phyloP scores from a whole-genome alignment of 139 green algal species.

The Choricystis sp. region DNA sequence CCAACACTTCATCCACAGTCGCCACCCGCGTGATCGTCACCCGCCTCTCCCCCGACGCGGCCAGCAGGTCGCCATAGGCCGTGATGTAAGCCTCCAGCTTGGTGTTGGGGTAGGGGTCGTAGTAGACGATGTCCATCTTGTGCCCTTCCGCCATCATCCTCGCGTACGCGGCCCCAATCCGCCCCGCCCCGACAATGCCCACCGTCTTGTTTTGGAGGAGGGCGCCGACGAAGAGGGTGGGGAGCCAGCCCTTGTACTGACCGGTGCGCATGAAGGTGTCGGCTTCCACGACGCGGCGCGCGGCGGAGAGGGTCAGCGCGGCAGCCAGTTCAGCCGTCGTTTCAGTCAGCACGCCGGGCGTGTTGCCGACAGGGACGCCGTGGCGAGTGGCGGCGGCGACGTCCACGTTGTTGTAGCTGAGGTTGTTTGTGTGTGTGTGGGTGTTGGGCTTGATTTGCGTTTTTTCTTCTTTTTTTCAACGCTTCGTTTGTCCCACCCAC shows the following conservation, averaged over 20 bases:
- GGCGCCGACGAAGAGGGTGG: conserved; percentile 79
- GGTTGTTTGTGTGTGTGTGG: not conserved
- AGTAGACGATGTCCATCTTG: conserved; percentile 98
- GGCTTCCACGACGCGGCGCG: conserved; percentile 77
- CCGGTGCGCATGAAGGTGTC: conserved; percentile 92
- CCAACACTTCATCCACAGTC: conserved; percentile 84
- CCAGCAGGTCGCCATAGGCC: conserved; percentile 71
- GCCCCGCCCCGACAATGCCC: conserved; percentile 86
- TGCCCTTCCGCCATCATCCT: conserved; percentile 98
- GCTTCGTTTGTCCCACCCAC: too few relatives aligned
- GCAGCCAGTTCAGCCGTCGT: conserved; percentile 93
- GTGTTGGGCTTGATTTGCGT: too few relatives aligned
- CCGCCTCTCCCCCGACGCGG: conserved; percentile 44
- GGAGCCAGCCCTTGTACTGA: conserved; percentile 92
- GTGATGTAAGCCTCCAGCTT: conserved; percentile 48
- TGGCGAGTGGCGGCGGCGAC: conserved; percentile 67
- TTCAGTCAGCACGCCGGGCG: conserved; percentile 81
- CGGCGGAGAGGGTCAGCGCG: conserved; percentile 82
- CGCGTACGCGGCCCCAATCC: conserved; percentile 87
- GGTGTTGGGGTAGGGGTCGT: conserved; percentile 82
- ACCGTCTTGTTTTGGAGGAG: conserved; percentile 79
- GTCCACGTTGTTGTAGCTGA: conserved; percentile 93
- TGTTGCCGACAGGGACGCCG: conserved; percentile 94
- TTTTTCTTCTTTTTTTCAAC: too few relatives aligned
- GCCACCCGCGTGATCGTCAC: conserved; percentile 51